Evolutionary conservation across 768 basidiomycete species (phyloP), one percentile per base, ranked within the genome.

Genomic region (Leucosporidium yakuticum): DNA sequence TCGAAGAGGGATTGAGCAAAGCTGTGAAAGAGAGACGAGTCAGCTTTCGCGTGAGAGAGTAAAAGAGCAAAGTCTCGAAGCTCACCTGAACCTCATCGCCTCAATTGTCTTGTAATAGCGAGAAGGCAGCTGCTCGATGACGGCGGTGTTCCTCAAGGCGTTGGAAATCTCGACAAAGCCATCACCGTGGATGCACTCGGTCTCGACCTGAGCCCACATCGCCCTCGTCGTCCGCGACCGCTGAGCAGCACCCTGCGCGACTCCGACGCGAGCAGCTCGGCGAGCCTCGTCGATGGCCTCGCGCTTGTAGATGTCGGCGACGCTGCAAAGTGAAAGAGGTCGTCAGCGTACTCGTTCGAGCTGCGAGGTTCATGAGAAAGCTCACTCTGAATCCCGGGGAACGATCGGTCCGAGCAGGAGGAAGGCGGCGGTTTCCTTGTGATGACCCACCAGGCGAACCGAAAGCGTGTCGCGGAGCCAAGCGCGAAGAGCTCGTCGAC

Each of bases 261-360:
- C 60, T 4, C 27, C 36, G 4, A 65, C 25, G 15, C 70, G 67
- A 20, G 63, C 70, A 29, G 50, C 25, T 2, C 67, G 58, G 20
- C 70, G 62, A 17, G 65, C 67, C 14, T 68, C 64, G 58, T 71
- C 70, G 34, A 71, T 65, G n/a, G 64, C 58, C 21, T 67, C 64
- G 48, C 67, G 66, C 34, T 65, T 61, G 27, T 47, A 53, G 36
- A 71, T 68, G 50, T 68, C 67, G 57, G 62, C 14, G 39, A 68
- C 63, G 60, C 69, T 69, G 61, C 2, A n/a, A 23, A 19, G 2
- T 25, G 1, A 9, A 34, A 1, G 21, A 25, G 4, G 25, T 44
- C 27, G 47, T 39, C 12, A 36, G 4, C 2, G 9, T 14, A 2
- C 47, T 27, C 25, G 4, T 54, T 4, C 25, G 53, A 4, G 53